A percentile compares a stretch with the other conserved stretches of the same genome.
phyloP scores from a whole-genome alignment of 2,329 filamentous ascomycete species.

The Fusarium equiseti region DNA sequence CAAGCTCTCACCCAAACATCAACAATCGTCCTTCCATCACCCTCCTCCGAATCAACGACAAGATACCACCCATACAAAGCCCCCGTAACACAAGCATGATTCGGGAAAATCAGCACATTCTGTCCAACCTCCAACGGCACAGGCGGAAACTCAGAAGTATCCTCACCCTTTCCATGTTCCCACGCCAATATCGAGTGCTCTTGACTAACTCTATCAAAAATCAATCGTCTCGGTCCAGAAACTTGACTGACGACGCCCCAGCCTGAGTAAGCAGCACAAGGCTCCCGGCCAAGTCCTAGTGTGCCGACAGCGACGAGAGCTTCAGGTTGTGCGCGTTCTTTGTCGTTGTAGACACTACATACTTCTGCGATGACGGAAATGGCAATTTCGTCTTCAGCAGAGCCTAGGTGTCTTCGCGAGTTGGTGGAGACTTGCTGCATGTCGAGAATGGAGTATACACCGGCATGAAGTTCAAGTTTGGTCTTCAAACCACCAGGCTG shows the following conservation, averaged over 20 bases:
- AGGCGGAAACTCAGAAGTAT: not conserved
- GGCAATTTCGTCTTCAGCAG: slow-evolving; percentile 61
- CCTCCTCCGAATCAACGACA: slow-evolving; percentile 55
- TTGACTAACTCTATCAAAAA: slow-evolving; percentile 72
- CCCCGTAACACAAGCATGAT: slow-evolving; percentile 74
- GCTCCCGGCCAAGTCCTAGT: slow-evolving; percentile 71
- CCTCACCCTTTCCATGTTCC: slow-evolving; percentile 46
- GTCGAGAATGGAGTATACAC: slow-evolving; percentile 73
- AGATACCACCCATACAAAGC: slow-evolving; percentile 72
- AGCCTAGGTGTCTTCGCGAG: slow-evolving; percentile 47
- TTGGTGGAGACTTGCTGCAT: slow-evolving; percentile 73
- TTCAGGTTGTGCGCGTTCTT: slow-evolving; percentile 55
- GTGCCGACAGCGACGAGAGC: slow-evolving; percentile 69
- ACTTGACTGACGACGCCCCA: slow-evolving; percentile 68
- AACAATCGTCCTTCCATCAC: slow-evolving; percentile 56
- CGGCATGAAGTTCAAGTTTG: slow-evolving; percentile 70
- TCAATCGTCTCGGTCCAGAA: slow-evolving; percentile 51
- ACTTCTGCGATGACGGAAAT: slow-evolving; percentile 71
- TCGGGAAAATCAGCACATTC: slow-evolving; percentile 65
- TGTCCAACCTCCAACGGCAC: slow-evolving; percentile 61
- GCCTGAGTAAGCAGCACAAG: slow-evolving; percentile 69
- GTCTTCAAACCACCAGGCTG: slow-evolving; percentile 26
- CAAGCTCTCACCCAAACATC: slow-evolving; percentile 72
- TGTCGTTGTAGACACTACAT: slow-evolving; percentile 66
- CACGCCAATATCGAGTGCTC: slow-evolving; percentile 72